Evolutionary conservation across 192 early-diverging fungal genomes (phyloP), one percentile per base, ranked within the genome.

Genomic region (Phycomyces blakesleeanus): DNA sequence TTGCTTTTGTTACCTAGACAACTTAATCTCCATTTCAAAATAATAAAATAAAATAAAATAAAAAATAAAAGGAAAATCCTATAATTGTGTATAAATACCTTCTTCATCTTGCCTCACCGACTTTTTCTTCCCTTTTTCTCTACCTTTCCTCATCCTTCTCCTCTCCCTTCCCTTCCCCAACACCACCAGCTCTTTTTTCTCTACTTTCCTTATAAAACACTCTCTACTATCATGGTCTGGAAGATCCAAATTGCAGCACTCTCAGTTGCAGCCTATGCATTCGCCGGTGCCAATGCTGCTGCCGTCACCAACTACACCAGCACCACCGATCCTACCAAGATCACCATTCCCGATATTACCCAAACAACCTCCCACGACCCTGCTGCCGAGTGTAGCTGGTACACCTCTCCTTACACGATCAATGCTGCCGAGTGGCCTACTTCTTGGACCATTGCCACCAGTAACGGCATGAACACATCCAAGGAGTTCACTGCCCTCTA

Each of bases 401-500:
- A 74, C 34, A 50, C 18, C 55, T 55, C 66, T 0, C 58, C 58
- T 24, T 59, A 49, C 16, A 63, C 51, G 0, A 44, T 62, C 18
- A 64, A 67, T 9, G 34, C 29, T 39, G 37, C 25, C 22, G 66
- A 64, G 29, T 74, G 66, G 66, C 72, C 72, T 20, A 68, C 57
- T 44, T 37, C 55, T 0, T 74, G 72, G 72, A 51, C 51, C 1
- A 59, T 53, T 51, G 72, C 66, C 42, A 64, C 63, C n/a, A 51
- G 55, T 22, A 73, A 73, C 42, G 62, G 62, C 37, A 74, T 68
- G 66, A 74, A 74, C 57, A 72, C 74, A 51, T 71, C 67, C 21
- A 54, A 70, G 11, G 71, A 81, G 29, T 76, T 81, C 69, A 57
- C 57, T 44, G 54, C 65, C 7, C 54, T 76, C 53, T 75, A 76